Evolutionary conservation across 257 asterid species (phyloP), one percentile per base, ranked within the genome.

Genomic region (Nicotiana sylvestris): DNA sequence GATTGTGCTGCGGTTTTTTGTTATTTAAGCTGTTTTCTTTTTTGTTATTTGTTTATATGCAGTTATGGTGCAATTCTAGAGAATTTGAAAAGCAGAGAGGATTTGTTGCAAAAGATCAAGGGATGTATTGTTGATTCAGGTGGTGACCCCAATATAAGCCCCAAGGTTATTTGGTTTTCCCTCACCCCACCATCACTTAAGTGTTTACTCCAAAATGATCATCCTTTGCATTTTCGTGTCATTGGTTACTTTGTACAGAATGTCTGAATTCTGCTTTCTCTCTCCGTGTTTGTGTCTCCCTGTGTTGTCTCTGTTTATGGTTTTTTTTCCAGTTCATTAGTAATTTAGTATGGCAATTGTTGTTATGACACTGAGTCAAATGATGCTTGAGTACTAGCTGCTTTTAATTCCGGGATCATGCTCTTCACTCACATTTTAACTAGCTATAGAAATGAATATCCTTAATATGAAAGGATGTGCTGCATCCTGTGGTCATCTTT

Each of bases 71-170:
- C 91, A 30, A 87, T 95, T 89, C 94, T 95, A 17, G 91, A 92
- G 66, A 83, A 83, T 89, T 81, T 89, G 88, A 88, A 78, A 78
- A 89, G 79, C n/a, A 91, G 92, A 62, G 85, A 86, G 43, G 92
- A 90, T 88, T 84, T 92, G 68, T 43, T 91, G 90, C 90, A 85
- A 80, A 93, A 86, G 94, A 88, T 95, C 78, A 93, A 87, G 86
- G 99, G 99, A 60, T 93, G 97, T 81, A 86, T 93, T 3, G 94
- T 95, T 10, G 99, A 95, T 82, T 95, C 99, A 3, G 99, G 98
- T 82, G 98, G 93, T 27, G 99, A 95, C 83, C 98, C 99, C 33
- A 84, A 90, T 33, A 72, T 93, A 43, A 94, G 93, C 87, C 97
- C 99, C 29, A 93, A 91, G 98, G 99, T 95, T 78, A 46, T 88